Evolutionary conservation across 2,329 filamentous ascomycete genomes (phyloP).

Genomic region (Dothideomycetes sp.): DNA sequence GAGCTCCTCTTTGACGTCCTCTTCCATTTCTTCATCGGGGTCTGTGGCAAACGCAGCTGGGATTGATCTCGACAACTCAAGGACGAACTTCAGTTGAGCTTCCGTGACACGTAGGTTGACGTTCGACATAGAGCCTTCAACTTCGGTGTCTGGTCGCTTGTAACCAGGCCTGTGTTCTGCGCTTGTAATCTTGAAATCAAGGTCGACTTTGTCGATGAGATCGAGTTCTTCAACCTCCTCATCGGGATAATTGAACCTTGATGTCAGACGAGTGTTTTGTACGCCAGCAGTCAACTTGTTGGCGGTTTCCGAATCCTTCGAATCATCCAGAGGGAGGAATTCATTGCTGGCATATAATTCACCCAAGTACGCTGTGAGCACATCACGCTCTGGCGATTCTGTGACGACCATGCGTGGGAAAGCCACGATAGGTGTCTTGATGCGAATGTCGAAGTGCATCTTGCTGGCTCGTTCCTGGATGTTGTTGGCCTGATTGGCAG

Average conservation of each 20-base stretch:
- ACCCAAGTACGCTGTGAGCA: slow-evolving; percentile 85
- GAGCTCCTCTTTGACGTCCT: slow-evolving; percentile 67
- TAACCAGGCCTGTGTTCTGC: slow-evolving; percentile 70
- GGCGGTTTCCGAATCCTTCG: slow-evolving; percentile 60
- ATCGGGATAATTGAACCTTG: slow-evolving; percentile 71
- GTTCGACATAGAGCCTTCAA: slow-evolving; percentile 86
- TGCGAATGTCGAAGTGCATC: slow-evolving; percentile 85
- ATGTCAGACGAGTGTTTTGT: slow-evolving; percentile 82
- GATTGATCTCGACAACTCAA: slow-evolving; percentile 80
- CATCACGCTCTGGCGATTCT: slow-evolving; percentile 63
- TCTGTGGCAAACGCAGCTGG: slow-evolving; percentile 79
- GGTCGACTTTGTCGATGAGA: slow-evolving; percentile 92
- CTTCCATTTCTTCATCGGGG: slow-evolving; percentile 55
- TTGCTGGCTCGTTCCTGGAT: slow-evolving; percentile 83
- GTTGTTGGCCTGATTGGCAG: slow-evolving; percentile 85
- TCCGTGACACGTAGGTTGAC: slow-evolving; percentile 85
- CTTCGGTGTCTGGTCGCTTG: slow-evolving; percentile 81
- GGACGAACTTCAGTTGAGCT: slow-evolving; percentile 78
- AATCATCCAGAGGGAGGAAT: slow-evolving; percentile 76
- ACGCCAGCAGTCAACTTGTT: slow-evolving; percentile 90
- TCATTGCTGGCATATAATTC: slow-evolving; percentile 96
- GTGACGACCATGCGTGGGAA: slow-evolving; percentile 73
- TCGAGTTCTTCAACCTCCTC: slow-evolving; percentile 75
- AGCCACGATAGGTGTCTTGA: slow-evolving; percentile 92
- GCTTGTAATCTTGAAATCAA: slow-evolving; percentile 87